Evolutionary conservation across 768 basidiomycete species (phyloP), one percentile per base, ranked within the genome.

Genomic region (Leccinum broughii): DNA sequence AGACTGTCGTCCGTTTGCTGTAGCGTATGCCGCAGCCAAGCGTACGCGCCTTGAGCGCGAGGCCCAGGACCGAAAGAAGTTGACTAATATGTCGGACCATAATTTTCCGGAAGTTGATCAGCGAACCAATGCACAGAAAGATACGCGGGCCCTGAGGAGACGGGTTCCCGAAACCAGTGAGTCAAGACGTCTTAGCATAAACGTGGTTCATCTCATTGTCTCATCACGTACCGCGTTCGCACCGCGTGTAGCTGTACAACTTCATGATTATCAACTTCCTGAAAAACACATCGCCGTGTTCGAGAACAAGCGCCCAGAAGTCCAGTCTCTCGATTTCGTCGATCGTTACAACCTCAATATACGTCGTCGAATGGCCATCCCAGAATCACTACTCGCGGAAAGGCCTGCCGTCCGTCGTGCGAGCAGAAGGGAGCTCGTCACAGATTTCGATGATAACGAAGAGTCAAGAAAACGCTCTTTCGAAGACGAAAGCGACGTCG

Each of bases 1-100:
- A 59, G 92, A 93, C 77, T 80, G 85, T 63, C 81, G 92, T 34
- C 90, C 92, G 13, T 93, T 93, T 80, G 89, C 89, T 72, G 89
- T 93, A 63, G 92, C 92, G n/a, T 91, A 90, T 74, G 83, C 90
- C 64, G 89, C 88, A 59, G 87, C 85, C 41, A 75, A 80, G 62
- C 80, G 80, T 57, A 77, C 81, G 51, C 81, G 83, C 62, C 79
- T 84, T 67, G 83, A 88, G 66, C 75, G 73, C 56, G 77, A 82
- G 65, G 80, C 79, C 55, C 76, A 77, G 53, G 72, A 77, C 71
- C 64, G 74, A 70, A 69, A 76, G 75, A 71, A 70, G 61, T 59
- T 57, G 32, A 58, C 60, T 66, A 68, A 66, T 58, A 59, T 64
- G 55, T 68, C 70, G 55, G 65, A 66, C 57, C 64, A 69, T 57